Percentiles rank a stretch among this genome's conserved stretches.
Evolutionary conservation across 495 filamentous ascomycete genomes (phyloP).

Genomic region (Talaromyces borbonicus): DNA sequence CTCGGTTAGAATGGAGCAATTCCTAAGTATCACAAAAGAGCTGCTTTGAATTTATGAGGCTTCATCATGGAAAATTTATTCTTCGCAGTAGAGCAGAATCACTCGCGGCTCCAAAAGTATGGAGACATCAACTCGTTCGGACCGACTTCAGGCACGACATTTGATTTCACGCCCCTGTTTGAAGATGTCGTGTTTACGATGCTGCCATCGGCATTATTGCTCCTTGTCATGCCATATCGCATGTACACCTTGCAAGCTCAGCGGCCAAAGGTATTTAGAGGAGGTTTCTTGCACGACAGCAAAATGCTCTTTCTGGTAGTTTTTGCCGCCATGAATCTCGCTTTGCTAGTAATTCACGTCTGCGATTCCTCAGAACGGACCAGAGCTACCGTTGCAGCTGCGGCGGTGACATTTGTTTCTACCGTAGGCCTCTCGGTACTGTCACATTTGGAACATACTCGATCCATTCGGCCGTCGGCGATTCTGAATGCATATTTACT

Average conservation of each 20-base stretch:
- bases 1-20: no score
- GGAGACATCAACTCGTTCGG: conserved; percentile 2
- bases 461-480: conserved; percentile 47
- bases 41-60: background rate
- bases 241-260: background rate
- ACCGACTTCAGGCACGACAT: background rate
- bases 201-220: conserved; percentile 1
- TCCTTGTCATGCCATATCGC: conserved; percentile 2
- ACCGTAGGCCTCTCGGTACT: conserved; percentile 32
- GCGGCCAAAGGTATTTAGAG: background rate
- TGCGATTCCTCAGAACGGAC: conserved; percentile 11
- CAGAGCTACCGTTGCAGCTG: conserved; percentile 36
- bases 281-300: background rate
- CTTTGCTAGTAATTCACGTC: background rate
- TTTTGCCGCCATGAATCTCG: conserved; percentile 4
- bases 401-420: conserved; percentile 33
- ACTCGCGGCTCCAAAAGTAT: background rate
- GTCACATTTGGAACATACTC: conserved; percentile 47
- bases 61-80: background rate
- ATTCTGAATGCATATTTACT: conserved; percentile 52
- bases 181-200: conserved; percentile 1
- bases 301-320: background rate
- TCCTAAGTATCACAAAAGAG: no score
- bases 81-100: background rate
- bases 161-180: conserved; percentile 4